phyloP scores from a whole-genome alignment of 192 early-diverging fungal genomes.

The Gryganskiella cystojenkinii region DNA sequence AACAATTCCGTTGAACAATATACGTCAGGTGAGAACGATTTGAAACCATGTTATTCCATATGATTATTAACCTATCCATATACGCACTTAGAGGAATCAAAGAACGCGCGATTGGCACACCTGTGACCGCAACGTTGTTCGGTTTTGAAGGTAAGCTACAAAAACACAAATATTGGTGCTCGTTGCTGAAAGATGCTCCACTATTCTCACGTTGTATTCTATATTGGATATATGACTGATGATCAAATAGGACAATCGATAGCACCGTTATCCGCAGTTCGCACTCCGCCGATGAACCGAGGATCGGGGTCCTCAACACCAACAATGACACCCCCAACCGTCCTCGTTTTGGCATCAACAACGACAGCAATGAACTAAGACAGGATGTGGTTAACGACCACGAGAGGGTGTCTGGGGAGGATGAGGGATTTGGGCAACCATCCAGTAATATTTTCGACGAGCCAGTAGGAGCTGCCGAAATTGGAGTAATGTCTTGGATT shows the following conservation, averaged over 20 bases:
- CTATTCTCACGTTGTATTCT: not conserved
- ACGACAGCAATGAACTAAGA: not conserved
- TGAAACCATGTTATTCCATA: not conserved
- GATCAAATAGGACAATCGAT: not conserved
- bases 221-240: not conserved
- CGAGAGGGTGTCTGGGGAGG: not conserved
- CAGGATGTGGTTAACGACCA: slow-evolving; percentile 3
- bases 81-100: not conserved
- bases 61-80: slow-evolving; percentile 2
- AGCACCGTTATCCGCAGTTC: not conserved
- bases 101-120: not conserved
- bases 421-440: not conserved
- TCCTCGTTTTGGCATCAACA: not conserved
- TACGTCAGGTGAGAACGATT: slow-evolving; percentile 11
- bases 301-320: slow-evolving; percentile 3
- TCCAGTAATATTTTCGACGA: not conserved
- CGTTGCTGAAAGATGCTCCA: not conserved
- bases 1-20: slow-evolving; percentile 5
- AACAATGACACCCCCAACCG: not conserved
- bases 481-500: slow-evolving; percentile 8
- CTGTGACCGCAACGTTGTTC: not conserved
- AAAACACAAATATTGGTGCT: not conserved
- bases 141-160: not conserved
- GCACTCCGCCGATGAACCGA: not conserved
- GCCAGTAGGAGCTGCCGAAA: slow-evolving; percentile 1